Evolutionary conservation across 306 rosid species (phyloP).

Genomic region (Gastrolobium villosum): DNA sequence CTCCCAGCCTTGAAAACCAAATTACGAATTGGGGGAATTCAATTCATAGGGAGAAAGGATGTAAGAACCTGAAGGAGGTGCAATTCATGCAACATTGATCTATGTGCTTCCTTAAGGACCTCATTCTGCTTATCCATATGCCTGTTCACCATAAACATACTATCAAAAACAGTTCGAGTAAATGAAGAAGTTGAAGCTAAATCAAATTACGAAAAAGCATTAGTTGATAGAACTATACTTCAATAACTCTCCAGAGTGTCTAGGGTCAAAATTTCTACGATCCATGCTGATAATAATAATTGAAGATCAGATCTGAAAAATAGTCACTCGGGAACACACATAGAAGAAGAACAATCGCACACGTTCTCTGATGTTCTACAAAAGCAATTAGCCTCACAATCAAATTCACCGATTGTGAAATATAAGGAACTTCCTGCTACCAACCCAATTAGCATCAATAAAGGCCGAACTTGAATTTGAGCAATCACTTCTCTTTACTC

Average conservation of each 20-base stretch:
- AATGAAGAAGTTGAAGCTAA: background rate
- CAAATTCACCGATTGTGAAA: too few species aligned
- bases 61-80: conserved; percentile 46
- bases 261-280: conserved; percentile 29
- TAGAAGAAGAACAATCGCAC: background rate
- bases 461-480: background rate
- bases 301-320: background rate
- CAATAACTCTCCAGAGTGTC: conserved; percentile 39
- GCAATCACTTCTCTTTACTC: background rate
- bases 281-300: conserved; percentile 23
- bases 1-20: conserved; percentile 17
- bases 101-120: conserved; percentile 38
- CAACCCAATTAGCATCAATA: background rate
- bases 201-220: background rate
- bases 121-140: conserved; percentile 49
- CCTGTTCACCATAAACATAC: conserved; percentile 28
- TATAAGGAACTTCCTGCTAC: background rate
- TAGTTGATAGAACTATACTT: conserved; percentile 37
- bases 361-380: background rate
- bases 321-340: background rate
- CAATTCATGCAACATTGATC: conserved; percentile 42
- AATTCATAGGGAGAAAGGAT: background rate
- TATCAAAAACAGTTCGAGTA: background rate
- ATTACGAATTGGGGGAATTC: background rate
- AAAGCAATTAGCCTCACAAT: background rate